Base-by-base conservation (phyloP, 75 land plant genomes). In the Chamaecyparis obtusa region DNA sequence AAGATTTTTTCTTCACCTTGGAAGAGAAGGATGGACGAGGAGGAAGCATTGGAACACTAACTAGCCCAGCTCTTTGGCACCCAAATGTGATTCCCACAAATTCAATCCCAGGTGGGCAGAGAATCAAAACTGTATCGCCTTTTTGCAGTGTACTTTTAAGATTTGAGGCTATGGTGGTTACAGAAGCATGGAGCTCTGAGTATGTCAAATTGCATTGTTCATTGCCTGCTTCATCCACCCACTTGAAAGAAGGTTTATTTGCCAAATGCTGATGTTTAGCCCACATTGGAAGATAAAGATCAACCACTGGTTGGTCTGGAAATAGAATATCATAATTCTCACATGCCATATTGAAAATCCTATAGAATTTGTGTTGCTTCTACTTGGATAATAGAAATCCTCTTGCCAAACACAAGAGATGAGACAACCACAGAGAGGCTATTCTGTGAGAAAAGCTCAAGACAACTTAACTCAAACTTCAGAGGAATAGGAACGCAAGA, bases 261-360 rank as follows among this genome's bases (percentile, higher is more conserved):
- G 35, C 44, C 44, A 93, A 91, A 16, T 87, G 85, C 0, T 84
- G 89, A 2, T 87, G 90, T 0, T 57, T 90, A 10, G 92, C 89
- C 94, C 94, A 93, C 2, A 88, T 76, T 9, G 91, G 88, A 33
- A 93, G 88, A 89, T 88, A 89, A 14, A 14, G 2, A 51, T 51
- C 55, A 11, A 51, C 55, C 16, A 51, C 55, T 13, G 55, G 55
- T 14, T 51, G 55, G 55, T 51, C 55, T 13, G 55, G 55, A 51
- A 51, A 51, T 14, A 51, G 2, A 51, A 51, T 90, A 32, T 93
- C 94, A 83, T 91, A 93, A 56, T 93, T 93, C 46, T 91, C 90
- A 67, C 90, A 57, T 39, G 41, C 1, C 76, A 51, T 44, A 46
- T 36, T 87, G 30, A 67, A 67, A 67, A 14, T 24, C 2, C 30